A percentile compares a stretch with the other conserved stretches of the same genome.
These are phyloP conservation scores for Cucurbita moschata DNA, from an alignment of 306 rosid species.

Conservation along the genomic window DNA sequence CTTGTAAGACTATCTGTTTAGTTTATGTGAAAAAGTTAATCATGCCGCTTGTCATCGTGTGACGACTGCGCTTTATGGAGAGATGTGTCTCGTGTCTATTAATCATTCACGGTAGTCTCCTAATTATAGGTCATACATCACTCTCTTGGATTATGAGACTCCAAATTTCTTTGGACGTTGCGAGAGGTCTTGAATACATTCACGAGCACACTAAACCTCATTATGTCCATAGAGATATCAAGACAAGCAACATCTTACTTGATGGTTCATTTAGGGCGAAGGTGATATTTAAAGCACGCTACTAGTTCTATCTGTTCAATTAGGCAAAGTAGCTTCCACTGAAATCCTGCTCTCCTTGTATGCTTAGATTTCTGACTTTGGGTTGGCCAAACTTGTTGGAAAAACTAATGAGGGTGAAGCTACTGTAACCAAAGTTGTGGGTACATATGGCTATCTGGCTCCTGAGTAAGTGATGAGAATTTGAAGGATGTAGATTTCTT, in stretches of 20 bases:
- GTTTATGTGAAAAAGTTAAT: not conserved
- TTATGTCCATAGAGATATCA: slow-evolving; percentile 94
- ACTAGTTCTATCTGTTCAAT: slow-evolving; percentile 1
- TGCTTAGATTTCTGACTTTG: slow-evolving; percentile 86
- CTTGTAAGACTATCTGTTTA: not conserved
- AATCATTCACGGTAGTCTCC: not conserved
- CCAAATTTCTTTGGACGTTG: slow-evolving; percentile 85
- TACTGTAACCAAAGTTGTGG: slow-evolving; percentile 76
- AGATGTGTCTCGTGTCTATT: not conserved
- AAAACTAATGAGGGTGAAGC: slow-evolving; percentile 70
- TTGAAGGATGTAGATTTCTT: not conserved
- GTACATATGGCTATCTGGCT: slow-evolving; percentile 94
- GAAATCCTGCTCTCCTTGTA: not conserved
- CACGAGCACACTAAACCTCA: slow-evolving; percentile 92
- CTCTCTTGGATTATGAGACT: slow-evolving; percentile 97
- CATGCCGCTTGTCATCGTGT: not conserved
- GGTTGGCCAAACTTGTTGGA: slow-evolving; percentile 86
- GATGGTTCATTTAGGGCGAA: slow-evolving; percentile 83
- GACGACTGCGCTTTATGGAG: not conserved
- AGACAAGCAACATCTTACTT: slow-evolving; percentile 92
- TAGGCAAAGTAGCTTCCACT: slow-evolving; percentile 7
- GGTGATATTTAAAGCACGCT: slow-evolving; percentile 21
- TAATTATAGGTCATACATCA: slow-evolving; percentile 57
- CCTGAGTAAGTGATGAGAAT: slow-evolving; percentile 59
- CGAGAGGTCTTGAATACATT: slow-evolving; percentile 95